Evolutionary conservation across 352 stramenopile genomes (phyloP).

Genomic region (Globisporangium spinosum): DNA sequence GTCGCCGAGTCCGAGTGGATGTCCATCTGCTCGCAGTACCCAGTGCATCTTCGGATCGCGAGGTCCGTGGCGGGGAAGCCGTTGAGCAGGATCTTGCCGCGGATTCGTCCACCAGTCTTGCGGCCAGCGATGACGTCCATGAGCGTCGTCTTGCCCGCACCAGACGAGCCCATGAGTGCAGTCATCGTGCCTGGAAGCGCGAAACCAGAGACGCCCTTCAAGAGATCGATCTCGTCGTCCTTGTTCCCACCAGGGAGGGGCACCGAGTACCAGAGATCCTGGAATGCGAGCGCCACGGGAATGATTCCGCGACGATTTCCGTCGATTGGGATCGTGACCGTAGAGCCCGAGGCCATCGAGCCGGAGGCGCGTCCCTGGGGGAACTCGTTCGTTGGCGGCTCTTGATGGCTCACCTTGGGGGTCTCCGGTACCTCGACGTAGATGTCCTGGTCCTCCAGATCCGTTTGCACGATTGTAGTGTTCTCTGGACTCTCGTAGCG

Average conservation of each 20-base stretch:
- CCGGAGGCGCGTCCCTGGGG: slow-evolving; percentile 1
- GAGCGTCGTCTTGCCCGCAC: slow-evolving; percentile 91
- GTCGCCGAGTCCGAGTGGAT: slow-evolving; percentile 88
- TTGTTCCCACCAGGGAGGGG: slow-evolving; percentile 34
- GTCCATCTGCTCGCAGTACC: slow-evolving; percentile 86
- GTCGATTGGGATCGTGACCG: slow-evolving; percentile 17
- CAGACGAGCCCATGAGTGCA: slow-evolving; percentile 68
- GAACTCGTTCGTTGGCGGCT: neutral
- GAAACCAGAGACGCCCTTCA: slow-evolving; percentile 77
- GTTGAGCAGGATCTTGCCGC: slow-evolving; percentile 64
- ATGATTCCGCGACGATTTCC: slow-evolving; percentile 14
- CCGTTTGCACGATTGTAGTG: slow-evolving; percentile 34
- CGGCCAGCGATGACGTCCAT: slow-evolving; percentile 92
- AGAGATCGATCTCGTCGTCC: slow-evolving; percentile 59
- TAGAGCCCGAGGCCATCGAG: slow-evolving; percentile 10
- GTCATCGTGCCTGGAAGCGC: slow-evolving; percentile 60
- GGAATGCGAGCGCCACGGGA: slow-evolving; percentile 45
- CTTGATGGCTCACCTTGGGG: slow-evolving; percentile 7
- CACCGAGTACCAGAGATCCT: slow-evolving; percentile 58
- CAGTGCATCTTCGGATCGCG: slow-evolving; percentile 44
- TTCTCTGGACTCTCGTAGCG: slow-evolving; percentile 47
- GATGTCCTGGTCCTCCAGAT: slow-evolving; percentile 22
- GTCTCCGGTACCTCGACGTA: slow-evolving; percentile 13
- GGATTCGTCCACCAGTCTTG: slow-evolving; percentile 84
- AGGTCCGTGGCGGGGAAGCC: slow-evolving; percentile 42